Evolutionary conservation across 2,329 filamentous ascomycete genomes (phyloP), one percentile per base, ranked within the genome.

Genomic region (Gyromitra esculenta): DNA sequence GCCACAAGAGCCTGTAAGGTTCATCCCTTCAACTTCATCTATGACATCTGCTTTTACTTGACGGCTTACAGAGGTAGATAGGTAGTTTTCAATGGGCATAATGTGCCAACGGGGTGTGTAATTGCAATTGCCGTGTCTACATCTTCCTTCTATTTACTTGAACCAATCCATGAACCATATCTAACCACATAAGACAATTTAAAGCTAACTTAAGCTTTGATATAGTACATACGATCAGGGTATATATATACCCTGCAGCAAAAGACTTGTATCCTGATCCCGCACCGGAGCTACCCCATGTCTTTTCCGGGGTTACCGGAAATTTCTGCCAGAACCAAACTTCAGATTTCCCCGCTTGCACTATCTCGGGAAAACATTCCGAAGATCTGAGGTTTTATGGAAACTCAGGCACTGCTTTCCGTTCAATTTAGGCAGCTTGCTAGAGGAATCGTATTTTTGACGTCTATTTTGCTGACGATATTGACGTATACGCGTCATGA

Each of bases 361-460:
- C 66, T 50, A 37, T 6, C n/a, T 62, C 66, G 66, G 66, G 13
- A 60, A 60, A 48, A 60, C 7, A 48, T 52, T 31, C 66, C 66
- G 56, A 60, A 21, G 25, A 50, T 25, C 35, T 43, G 64, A 54
- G 50, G 50, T 56, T 62, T 43, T 62, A 43, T n/a, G 35, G 59
- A 45, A 41, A 18, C 43, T 69, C 66, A 69, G 66, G 54, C 66
- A 48, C 56, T 52, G 1, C 21, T 62, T 60, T 35, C 66, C 66
- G 66, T 45, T 39, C 21, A 9, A 60, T 69, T 69, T 69, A 69
- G 66, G 56, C 66, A 69, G 15, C 54, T 25, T 41, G 15, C 9
- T 11, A 35, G 8, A 31, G 52, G 31, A 56, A 56, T 13, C 52
- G 9, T 31, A 11, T 8, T 18, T 56, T 25, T 13, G 8, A 5